Evolutionary conservation across 371 early-diverging fungal species (phyloP).

Genomic region (Nematocida homosporus): DNA sequence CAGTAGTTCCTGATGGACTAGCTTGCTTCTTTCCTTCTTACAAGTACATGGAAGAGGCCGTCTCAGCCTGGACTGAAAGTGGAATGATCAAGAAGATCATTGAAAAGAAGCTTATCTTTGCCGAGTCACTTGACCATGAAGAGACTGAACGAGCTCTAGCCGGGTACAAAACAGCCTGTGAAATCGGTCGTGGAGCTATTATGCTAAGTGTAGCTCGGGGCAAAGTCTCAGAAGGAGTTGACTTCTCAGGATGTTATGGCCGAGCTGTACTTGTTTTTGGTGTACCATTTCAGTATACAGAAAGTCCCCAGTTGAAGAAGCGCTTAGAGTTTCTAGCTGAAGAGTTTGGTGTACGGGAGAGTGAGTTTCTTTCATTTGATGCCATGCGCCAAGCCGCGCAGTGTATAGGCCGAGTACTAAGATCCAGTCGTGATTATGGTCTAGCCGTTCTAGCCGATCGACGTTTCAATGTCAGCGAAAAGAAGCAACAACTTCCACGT

Average conservation of each 20-base stretch:
- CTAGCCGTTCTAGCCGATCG: slow-evolving; percentile 97
- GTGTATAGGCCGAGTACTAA: slow-evolving; percentile 86
- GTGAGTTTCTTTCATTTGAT: slow-evolving; percentile 96
- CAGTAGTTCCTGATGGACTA: slow-evolving; percentile 91
- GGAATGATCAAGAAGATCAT: slow-evolving; percentile 72
- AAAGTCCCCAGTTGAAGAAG: slow-evolving; percentile 79
- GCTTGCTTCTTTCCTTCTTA: slow-evolving; percentile 98
- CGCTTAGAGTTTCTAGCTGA: slow-evolving; percentile 87
- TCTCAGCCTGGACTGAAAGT: slow-evolving; percentile 93
- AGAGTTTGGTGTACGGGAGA: slow-evolving; percentile 84
- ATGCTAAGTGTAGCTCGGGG: slow-evolving; percentile 97
- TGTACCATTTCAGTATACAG: slow-evolving; percentile 89
- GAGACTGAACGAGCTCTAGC: slow-evolving; percentile 89
- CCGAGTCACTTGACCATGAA: slow-evolving; percentile 96
- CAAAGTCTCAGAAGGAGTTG: slow-evolving; percentile 97
- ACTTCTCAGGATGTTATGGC: slow-evolving; percentile 97
- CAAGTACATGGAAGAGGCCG: slow-evolving; percentile 95
- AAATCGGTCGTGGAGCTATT: slow-evolving; percentile 94
- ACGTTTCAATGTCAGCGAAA: slow-evolving; percentile 85
- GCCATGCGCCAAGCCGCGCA: slow-evolving; percentile 98
- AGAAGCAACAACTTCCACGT: slow-evolving; percentile 86
- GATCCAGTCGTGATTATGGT: slow-evolving; percentile 97
- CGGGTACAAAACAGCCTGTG: slow-evolving; percentile 88
- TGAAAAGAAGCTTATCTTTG: slow-evolving; percentile 91
- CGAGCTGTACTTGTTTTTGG: slow-evolving; percentile 89